Base-by-base conservation (phyloP, 2,329 filamentous ascomycete genomes). In the Lachnellula cervina region DNA sequence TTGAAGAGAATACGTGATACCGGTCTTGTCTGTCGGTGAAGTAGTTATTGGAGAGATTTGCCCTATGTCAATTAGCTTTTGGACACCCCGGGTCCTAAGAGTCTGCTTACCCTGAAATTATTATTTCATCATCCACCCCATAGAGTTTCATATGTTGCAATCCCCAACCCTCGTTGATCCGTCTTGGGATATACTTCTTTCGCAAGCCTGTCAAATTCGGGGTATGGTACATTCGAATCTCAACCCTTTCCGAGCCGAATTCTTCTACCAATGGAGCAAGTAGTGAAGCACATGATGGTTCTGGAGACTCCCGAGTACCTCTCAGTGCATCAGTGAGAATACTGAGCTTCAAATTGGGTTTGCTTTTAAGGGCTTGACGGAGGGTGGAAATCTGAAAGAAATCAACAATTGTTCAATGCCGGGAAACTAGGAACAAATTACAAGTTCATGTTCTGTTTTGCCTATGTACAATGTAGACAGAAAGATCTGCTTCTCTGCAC, bases 81-180 rank as follows among this genome's bases (percentile, higher is more conserved):
- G 49, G 56, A 52, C 46, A 45, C 51, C 17, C 9, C 35, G 25
- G 28, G 25, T 46, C 3, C 14, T 2, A 23, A 14, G 9, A 32
- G 11, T n/a, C 9, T 19, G 50, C 76, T 60, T 80, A 90, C 83
- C 91, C 92, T 7, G 92, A 96, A 66, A 99, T 83, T 62, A 99
- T 93, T 56, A 99, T 88, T 71, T 96, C 91, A 67, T 99, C 91
- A 66, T 99, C 94, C 21, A 96, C 77, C 0, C 94, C 94, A 65
- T 99, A 99, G 0, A 99, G 78, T 78, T 99, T 99, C 93, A 99
- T 99, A 69, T 99, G 94, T 70, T 99, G 94, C 59, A 99, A 74
- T 1, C 94, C 94, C 94, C 94, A 99, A 17, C 94, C 94, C 74
- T 99, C 94, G 64, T 99, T 99, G 70, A 99, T 93, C 19, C 94